These are phyloP conservation scores for Phoenix dactylifera DNA, from an alignment of 176 grass and related monocot species.

Conservation along the genomic window DNA sequence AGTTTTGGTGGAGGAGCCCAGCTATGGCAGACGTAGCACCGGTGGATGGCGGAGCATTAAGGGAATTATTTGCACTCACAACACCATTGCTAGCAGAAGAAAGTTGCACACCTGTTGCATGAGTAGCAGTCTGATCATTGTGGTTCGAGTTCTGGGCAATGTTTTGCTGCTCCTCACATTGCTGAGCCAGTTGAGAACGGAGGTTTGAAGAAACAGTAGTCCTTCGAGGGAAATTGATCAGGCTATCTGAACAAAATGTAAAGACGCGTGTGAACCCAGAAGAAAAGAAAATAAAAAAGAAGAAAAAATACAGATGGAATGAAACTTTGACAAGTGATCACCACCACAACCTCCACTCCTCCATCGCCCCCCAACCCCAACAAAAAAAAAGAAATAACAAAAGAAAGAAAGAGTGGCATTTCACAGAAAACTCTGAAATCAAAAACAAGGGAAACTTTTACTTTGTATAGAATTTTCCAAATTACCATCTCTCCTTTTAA, in stretches of 20 bases:
- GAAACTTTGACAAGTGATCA: background rate
- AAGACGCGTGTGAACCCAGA: too few relatives aligned
- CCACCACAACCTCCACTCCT: too few relatives aligned
- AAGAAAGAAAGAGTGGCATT: too few relatives aligned
- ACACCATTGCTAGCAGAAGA: slow-evolving; percentile 11
- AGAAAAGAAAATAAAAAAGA: background rate
- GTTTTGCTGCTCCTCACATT: slow-evolving; percentile 13
- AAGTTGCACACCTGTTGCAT: slow-evolving; percentile 9
- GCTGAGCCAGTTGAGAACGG: slow-evolving; percentile 12
- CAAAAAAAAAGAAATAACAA: too few relatives aligned
- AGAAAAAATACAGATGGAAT: background rate
- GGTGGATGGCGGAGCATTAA: slow-evolving; percentile 7
- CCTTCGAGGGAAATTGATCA: slow-evolving; percentile 26
- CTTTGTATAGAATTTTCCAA: too few relatives aligned
- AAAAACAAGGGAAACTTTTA: too few relatives aligned
- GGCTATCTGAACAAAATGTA: slow-evolving; percentile 21
- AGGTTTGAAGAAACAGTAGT: background rate
- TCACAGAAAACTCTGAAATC: too few relatives aligned
- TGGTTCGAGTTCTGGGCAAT: slow-evolving; percentile 2
- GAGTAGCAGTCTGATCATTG: slow-evolving; percentile 2
- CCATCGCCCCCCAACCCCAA: too few relatives aligned
- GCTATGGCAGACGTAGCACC: slow-evolving; percentile 7
- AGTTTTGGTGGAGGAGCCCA: slow-evolving; percentile 16
- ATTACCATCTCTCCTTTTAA: too few relatives aligned
- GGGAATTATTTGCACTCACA: slow-evolving; percentile 7